Base-by-base conservation (phyloP, 306 rosid genomes). In the Begonia loranthoides region DNA sequence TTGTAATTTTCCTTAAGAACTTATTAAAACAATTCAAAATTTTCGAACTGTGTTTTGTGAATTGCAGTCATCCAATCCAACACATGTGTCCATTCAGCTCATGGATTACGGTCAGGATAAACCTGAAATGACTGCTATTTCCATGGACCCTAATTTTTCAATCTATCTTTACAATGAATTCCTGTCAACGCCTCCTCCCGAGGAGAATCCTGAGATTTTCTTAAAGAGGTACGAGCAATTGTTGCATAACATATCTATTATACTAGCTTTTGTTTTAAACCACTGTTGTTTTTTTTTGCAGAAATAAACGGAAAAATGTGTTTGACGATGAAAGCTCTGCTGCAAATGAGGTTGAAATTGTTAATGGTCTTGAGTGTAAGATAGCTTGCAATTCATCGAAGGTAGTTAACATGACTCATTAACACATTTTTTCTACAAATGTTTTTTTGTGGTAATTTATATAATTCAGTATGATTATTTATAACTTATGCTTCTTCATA, bases 281-380 rank as follows among this genome's bases (percentile, higher is more conserved):
- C 0, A n/a, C 38, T 17, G 13, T 69, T n/a, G n/a, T n/a, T n/a
- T n/a, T 46, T 17, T 57, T 50, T 39, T 15, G 65, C 80, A 92
- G 99, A 79, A 92, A 83, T 77, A 92, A 70, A 67, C 72, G 71
- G 55, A 59, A 59, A 46, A 69, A 58, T 61, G 76, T 74, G 55
- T 54, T 59, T 50, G 64, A 62, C 41, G 96, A 80, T 59, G 99
- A 92, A 52, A 76, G 66, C 39, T 73, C 96, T 52, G 84, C 87
- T 13, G 60, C 64, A 22, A 57, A 76, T 62, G 39, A 49, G 41
- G 86, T 76, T 56, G 58, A 74, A 61, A 61, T 81, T 48, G 66
- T 73, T 54, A 86, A 92, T 67, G 99, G 99, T 61, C 75, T 92
- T 78, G 99, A 92, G 76, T 86, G 99, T 64, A 92, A 92, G 83